phyloP scores from a whole-genome alignment of 805 yeast genomes.

The Metschnikowia dekortorum region DNA sequence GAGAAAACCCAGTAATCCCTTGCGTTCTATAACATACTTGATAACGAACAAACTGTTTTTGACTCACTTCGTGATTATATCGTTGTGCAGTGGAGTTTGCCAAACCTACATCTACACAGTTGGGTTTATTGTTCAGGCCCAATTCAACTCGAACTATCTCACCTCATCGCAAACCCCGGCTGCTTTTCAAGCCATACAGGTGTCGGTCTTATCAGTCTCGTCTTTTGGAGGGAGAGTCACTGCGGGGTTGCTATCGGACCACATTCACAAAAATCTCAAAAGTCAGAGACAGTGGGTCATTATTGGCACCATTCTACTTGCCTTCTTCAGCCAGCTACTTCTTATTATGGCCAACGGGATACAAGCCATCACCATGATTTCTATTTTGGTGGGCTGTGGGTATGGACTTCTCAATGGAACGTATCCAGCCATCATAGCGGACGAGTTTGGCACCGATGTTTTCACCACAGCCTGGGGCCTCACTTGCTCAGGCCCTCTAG shows the following conservation, averaged over 20 bases:
- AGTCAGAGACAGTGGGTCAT: slow-evolving; percentile 68
- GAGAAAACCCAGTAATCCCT: neutral
- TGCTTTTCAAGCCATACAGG: slow-evolving; percentile 65
- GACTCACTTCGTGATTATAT: slow-evolving; percentile 50
- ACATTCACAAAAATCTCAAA: slow-evolving; percentile 45
- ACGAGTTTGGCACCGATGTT: slow-evolving; percentile 59
- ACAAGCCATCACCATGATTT: slow-evolving; percentile 31
- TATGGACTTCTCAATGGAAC: slow-evolving; percentile 73
- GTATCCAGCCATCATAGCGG: slow-evolving; percentile 73
- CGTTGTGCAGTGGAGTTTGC: slow-evolving; percentile 58
- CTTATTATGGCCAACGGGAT: slow-evolving; percentile 23
- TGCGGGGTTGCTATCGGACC: slow-evolving; percentile 65
- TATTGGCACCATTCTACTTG: slow-evolving; percentile 36
- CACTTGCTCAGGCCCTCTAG: slow-evolving; percentile 64
- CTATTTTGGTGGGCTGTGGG: slow-evolving; percentile 56
- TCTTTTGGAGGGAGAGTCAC: slow-evolving; percentile 62
- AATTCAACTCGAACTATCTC: slow-evolving; percentile 20
- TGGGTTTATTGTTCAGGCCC: slow-evolving; percentile 62
- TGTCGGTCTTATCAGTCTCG: slow-evolving; percentile 58
- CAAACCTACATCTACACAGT: slow-evolving; percentile 71
- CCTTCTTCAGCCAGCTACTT: slow-evolving; percentile 36
- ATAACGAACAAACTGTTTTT: slow-evolving; percentile 35
- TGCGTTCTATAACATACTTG: slow-evolving; percentile 6
- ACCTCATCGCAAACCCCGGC: slow-evolving; percentile 23
- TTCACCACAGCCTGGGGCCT: slow-evolving; percentile 78